Evolutionary conservation across 257 asterid species (phyloP).

Genomic region (Nicotiana tomentosiformis): DNA sequence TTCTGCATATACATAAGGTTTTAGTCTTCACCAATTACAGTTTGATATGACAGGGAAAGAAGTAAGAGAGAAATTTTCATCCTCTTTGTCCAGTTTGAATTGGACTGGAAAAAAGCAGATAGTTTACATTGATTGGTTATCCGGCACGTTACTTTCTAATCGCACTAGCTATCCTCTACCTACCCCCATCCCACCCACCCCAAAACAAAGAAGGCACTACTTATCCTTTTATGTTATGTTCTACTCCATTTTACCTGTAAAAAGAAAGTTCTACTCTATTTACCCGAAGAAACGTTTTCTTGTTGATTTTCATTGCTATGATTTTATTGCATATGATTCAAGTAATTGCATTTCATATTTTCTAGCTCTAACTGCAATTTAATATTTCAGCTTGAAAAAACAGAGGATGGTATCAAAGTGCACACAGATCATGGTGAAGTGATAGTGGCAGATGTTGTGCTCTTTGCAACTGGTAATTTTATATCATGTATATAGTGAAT

Average conservation of each 20-base stretch:
- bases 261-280: background rate
- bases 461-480: constrained; percentile 91
- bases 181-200: background rate
- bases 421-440: constrained; percentile 81
- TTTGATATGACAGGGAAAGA: background rate
- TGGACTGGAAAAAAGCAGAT: background rate
- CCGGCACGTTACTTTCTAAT: background rate
- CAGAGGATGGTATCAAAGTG: constrained; percentile 73
- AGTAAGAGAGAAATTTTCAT: background rate
- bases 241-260: background rate
- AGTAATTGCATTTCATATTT: background rate
- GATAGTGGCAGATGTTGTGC: constrained; percentile 84
- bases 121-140: background rate
- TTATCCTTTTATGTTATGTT: background rate
- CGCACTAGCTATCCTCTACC: background rate
- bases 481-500: background rate
- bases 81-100: background rate
- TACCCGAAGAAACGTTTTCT: background rate
- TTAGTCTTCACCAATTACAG: background rate
- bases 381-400: constrained; percentile 60
- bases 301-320: background rate
- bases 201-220: no score
- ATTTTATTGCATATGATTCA: background rate
- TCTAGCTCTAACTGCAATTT: background rate
- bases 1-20: background rate